Evolutionary conservation across 306 rosid genomes (phyloP), one percentile per base, ranked within the genome.

Genomic region (Luffa aegyptiaca): DNA sequence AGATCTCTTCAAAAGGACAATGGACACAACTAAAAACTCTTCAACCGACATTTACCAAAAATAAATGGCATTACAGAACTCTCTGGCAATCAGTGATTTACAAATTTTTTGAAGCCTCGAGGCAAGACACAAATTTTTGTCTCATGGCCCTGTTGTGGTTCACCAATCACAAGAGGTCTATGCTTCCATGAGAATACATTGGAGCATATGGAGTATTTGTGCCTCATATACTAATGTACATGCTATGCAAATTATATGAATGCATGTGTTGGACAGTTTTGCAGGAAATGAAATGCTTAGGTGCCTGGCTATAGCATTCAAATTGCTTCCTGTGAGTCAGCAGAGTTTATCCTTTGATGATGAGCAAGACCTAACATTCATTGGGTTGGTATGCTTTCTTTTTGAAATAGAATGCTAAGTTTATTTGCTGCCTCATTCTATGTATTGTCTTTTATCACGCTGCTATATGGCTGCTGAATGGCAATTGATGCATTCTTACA

Each of bases 301-400:
- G 86, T 95, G 98, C 95, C 84, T 95, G 80, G 98, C 96, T 82
- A 80, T 95, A 79, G 97, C 97, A 81, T 77, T 92, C 81, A 95
- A 95, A 86, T 89, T 87, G 93, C 86, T 95, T 91, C 98, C 98
- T 46, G 49, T 82, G 45, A 84, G 80, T 80, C 90, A 88, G 66
- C 97, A 88, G 76, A 83, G 81, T 5, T 45, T 92, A 76, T 83
- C 97, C 83, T 77, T 79, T 84, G 87, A 85, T 82, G 97, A 95
- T 88, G 98, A 95, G 92, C 89, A 86, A 75, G 93, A 92, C 83
- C 92, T 95, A 76, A 92, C 98, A 53, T 95, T 95, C 89, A 90
- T 95, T 91, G 98, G 98, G 92, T 88, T 95, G 98, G 98, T 94
- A 94, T 90, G 98, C 97, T 88, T 86, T 88, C 90, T 88, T 86